A percentile compares a stretch with the other conserved stretches of the same genome.
Conservation (phyloP, 768 basidiomycete species). For the Boletus subparvulus region DNA sequence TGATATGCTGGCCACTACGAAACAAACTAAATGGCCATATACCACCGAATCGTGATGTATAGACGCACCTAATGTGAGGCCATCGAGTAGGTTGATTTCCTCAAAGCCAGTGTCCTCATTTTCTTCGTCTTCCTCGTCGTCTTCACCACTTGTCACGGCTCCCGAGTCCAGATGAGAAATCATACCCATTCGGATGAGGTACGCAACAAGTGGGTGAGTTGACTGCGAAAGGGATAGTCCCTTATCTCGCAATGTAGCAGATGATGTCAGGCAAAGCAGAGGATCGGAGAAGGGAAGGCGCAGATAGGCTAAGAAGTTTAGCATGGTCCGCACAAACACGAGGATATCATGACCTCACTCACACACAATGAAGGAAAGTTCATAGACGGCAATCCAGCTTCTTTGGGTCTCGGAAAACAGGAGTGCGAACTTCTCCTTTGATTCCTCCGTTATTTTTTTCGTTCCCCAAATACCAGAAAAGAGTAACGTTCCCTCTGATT, state of each 20-base stretch:
- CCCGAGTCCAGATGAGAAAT: slow-evolving; percentile 13
- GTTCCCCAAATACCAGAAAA: slow-evolving; percentile 72
- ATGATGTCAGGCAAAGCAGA: slow-evolving; percentile 79
- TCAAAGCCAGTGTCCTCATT: slow-evolving; percentile 50
- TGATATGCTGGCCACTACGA: slow-evolving; percentile 43
- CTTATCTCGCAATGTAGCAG: slow-evolving; percentile 85
- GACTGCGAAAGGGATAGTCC: slow-evolving; percentile 49
- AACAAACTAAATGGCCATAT: not conserved
- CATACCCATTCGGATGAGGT: slow-evolving; percentile 18
- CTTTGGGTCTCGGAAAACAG: slow-evolving; percentile 60
- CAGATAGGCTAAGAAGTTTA: slow-evolving; percentile 58
- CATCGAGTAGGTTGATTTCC: slow-evolving; percentile 68
- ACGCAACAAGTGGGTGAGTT: slow-evolving; percentile 33
- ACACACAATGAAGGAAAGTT: slow-evolving; percentile 78
- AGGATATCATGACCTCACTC: slow-evolving; percentile 33
- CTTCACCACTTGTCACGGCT: not conserved
- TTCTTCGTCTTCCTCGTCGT: slow-evolving; percentile 35
- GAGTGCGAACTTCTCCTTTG: slow-evolving; percentile 59
- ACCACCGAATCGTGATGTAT: not conserved
- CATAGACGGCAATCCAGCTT: slow-evolving; percentile 80
- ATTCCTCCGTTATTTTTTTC: slow-evolving; percentile 46
- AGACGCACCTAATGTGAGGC: slow-evolving; percentile 59
- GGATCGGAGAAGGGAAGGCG: slow-evolving; percentile 70
- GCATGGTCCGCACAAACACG: not conserved
- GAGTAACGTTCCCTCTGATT: slow-evolving; percentile 74